These are phyloP conservation scores for Pseudonitzschia multiseries DNA, from an alignment of 108 stramenopile species.

Conservation along the genomic window DNA sequence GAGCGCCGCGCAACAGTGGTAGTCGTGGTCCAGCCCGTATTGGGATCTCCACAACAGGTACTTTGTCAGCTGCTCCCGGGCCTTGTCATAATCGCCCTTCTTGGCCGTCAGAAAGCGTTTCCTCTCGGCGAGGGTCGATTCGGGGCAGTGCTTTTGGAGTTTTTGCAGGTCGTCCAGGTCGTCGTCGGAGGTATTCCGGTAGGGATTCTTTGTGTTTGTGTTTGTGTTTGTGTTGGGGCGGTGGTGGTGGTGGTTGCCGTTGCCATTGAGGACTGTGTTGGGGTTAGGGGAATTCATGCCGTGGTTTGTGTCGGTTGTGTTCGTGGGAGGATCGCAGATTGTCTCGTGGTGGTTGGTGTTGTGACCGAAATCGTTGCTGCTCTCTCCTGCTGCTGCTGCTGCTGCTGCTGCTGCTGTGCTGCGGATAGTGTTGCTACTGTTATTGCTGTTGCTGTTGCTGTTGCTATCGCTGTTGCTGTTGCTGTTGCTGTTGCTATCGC, in stretches of 20 bases:
- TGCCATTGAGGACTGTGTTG: too few species aligned
- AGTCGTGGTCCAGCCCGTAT: slow-evolving; percentile 14
- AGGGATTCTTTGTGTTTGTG: too few species aligned
- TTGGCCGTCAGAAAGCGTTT: slow-evolving; percentile 25
- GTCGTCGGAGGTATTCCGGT: neutral
- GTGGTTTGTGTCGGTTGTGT: too few species aligned
- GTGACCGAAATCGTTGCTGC: neutral
- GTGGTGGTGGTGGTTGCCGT: too few species aligned
- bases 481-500: neutral
- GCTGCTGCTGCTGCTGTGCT: neutral
- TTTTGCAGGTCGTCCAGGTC: neutral
- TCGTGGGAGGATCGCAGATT: too few species aligned
- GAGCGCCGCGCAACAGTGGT: neutral
- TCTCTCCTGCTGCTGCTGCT: neutral
- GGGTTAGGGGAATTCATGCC: too few species aligned
- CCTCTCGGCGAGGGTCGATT: slow-evolving; percentile 25
- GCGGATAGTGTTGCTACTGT: too few species aligned
- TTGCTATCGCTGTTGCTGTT: neutral
- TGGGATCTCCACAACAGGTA: slow-evolving; percentile 31
- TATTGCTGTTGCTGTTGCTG: neutral
- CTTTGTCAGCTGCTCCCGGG: slow-evolving; percentile 7
- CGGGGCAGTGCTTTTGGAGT: slow-evolving; percentile 20
- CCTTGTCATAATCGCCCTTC: slow-evolving; percentile 1
- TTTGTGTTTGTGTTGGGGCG: too few species aligned
- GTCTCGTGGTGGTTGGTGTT: neutral